Evolutionary conservation across 2,329 filamentous ascomycete genomes (phyloP).

Genomic region (Fusarium cicatricum): DNA sequence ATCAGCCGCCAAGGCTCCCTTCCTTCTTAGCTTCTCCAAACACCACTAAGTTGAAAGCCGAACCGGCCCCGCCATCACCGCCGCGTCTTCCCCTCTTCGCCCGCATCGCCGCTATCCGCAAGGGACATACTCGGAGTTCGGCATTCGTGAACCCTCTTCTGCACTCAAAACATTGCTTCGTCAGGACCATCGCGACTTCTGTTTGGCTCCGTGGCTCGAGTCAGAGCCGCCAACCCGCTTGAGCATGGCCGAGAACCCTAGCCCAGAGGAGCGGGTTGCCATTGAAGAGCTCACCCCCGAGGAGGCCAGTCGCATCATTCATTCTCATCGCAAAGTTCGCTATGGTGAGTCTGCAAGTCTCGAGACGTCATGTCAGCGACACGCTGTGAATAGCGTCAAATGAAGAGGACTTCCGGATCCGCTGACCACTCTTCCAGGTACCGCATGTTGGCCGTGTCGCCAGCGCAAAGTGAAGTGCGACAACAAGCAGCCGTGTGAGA

Average conservation of each 20-base stretch:
- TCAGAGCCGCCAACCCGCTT: conserved; percentile 35
- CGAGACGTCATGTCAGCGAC: not conserved
- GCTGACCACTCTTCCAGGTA: conserved; percentile 53
- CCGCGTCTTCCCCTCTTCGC: conserved; percentile 38
- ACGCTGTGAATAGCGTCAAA: conserved; percentile 29
- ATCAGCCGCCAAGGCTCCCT: conserved; percentile 21
- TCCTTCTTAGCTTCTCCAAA: conserved; percentile 7
- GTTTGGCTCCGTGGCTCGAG: conserved; percentile 37
- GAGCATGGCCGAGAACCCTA: conserved; percentile 56
- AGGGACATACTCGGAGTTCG: conserved; percentile 48
- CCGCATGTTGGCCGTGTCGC: conserved; percentile 72
- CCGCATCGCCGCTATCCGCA: conserved; percentile 24
- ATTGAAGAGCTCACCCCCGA: conserved; percentile 69
- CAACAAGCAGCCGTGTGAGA: conserved; percentile 73
- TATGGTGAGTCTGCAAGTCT: conserved; percentile 61
- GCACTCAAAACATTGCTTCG: conserved; percentile 39
- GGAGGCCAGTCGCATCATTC: conserved; percentile 73
- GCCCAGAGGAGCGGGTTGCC: conserved; percentile 54
- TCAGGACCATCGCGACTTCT: conserved; percentile 32
- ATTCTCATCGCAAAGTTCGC: conserved; percentile 73
- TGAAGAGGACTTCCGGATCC: conserved; percentile 6
- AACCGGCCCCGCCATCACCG: conserved; percentile 36
- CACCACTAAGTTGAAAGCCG: conserved; percentile 32
- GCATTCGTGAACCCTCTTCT: conserved; percentile 45
- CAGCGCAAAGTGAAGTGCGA: conserved; percentile 76